Conservation (phyloP, 257 asterid species). For the Forsythia suspensa region DNA sequence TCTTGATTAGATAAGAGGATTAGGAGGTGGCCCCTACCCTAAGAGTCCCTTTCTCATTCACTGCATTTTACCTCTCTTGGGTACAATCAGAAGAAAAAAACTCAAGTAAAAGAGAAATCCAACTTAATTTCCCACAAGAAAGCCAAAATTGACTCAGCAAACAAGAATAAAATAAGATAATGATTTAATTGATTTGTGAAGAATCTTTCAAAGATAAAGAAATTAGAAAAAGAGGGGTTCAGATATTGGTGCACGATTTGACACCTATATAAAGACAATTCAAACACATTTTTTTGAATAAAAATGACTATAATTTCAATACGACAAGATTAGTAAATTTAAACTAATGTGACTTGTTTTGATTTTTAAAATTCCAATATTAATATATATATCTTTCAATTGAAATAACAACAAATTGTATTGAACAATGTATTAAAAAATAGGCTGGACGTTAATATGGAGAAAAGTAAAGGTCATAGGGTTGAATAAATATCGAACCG, state of each 20-base stretch:
- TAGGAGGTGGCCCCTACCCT: conserved; percentile 26
- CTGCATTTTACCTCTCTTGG: conserved; percentile 21
- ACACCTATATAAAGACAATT: conserved; percentile 21
- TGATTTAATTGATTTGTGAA: conserved; percentile 19
- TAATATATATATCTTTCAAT: background rate
- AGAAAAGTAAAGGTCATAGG: background rate
- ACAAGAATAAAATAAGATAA: conserved; percentile 2
- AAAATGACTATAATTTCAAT: too few relatives aligned
- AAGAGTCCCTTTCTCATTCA: conserved; percentile 22
- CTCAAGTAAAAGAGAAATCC: background rate
- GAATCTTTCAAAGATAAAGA: conserved; percentile 29
- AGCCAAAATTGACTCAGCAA: conserved; percentile 48
- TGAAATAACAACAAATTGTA: background rate
- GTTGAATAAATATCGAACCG: too few relatives aligned
- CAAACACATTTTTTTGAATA: conserved; percentile 8
- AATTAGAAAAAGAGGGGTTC: conserved; percentile 1
- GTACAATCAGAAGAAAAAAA: conserved; percentile 23
- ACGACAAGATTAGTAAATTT: background rate
- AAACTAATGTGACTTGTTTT: background rate
- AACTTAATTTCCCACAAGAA: conserved; percentile 16
- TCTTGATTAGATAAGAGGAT: conserved; percentile 22
- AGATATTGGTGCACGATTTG: conserved; percentile 26
- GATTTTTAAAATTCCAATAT: background rate
- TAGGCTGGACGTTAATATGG: background rate
- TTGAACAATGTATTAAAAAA: background rate